Evolutionary conservation across 345 rosid genomes (phyloP), one percentile per base, ranked within the genome.

Genomic region (Arabis hirsuta): DNA sequence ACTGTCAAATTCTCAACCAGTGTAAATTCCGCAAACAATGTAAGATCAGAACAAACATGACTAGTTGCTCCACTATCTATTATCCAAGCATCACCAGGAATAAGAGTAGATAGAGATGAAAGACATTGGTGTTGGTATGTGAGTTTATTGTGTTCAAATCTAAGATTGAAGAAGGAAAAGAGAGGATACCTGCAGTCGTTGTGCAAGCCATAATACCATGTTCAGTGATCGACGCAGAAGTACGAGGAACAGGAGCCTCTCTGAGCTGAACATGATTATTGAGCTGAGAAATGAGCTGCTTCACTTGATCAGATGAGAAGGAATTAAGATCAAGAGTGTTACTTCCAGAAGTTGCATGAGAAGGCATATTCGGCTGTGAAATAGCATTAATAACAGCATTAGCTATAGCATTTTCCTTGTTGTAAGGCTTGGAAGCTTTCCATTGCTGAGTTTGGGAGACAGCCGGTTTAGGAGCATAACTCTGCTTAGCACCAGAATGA

Each of bases 231-330:
- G 32, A 24, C 4, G 32, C 1, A 0, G 0, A 0, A 3, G n/a
- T 2, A 24, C 1, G 6, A 2, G 31, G 10, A 22, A n/a, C 0
- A 0, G 2, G 9, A n/a, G 12, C 0, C 24, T 22, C n/a, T 4
- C 5, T 12, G 7, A 11, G 5, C 1, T 52, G 31, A 4, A 3
- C 9, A n/a, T 45, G 20, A 6, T 32, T 0, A 5, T 2, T 24
- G 13, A 52, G 2, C 7, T 52, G 55, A 24, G 55, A 24, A 1
- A 51, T 22, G 2, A 51, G 2, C 3, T 22, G 55, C 5, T 22
- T n/a, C 5, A 22, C 32, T 52, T 52, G 34, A 2, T 52, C 32
- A 1, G 3, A 0, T 0, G 34, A 2, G 6, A 52, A 11, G 5
- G n/a, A 24, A 5, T 3, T 50, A 0, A 51, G 4, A 22, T 51